Base-by-base conservation (phyloP, 371 early-diverging fungal species). In the Lichtheimia ornata region DNA sequence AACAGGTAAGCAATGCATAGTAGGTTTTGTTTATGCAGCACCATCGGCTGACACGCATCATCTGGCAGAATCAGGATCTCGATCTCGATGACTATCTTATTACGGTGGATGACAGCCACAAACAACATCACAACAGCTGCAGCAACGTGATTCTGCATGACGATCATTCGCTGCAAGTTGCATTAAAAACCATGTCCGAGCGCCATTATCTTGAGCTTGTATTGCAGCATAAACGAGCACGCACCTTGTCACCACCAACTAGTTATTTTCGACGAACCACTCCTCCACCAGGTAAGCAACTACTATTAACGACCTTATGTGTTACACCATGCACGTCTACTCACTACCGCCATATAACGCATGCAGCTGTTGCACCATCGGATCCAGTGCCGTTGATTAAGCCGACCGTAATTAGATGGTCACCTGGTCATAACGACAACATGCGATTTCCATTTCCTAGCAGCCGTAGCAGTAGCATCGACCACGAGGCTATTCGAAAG, bases 381-480 rank as follows among this genome's bases (percentile, higher is more conserved):
- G 41, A 35, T 35, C 35, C 35, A 35, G 67, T 72, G 28, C 76
- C 79, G 59, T 63, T 73, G 28, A 79, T 79, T 13, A 75, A 73
- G 70, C 79, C 79, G 58, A 75, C 74, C 2, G 76, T 72, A 6
- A 40, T 71, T 17, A 62, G 72, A 66, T 77, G 74, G 77, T 56
- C 64, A 53, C 64, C 72, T 55, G 65, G 61, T 27, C 54, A 27
- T 30, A 30, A 50, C 20, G 30, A 58, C 35, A 58, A 55, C n/a
- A 50, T 57, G 28, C 61, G 60, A 28, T 53, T 44, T 42, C 51
- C 53, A 11, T 17, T 25, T 51, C 22, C 28, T 7, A 17, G 42
- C 41, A 63, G 51, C 52, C 20, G 22, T n/a, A 22, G 25, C 41
- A 13, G 4, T 20, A 14, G 42, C 20, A 56, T 40, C 44, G 44